These are phyloP conservation scores for Solanum neorickii DNA, from an alignment of 257 asterid species.

Conservation along the genomic window DNA sequence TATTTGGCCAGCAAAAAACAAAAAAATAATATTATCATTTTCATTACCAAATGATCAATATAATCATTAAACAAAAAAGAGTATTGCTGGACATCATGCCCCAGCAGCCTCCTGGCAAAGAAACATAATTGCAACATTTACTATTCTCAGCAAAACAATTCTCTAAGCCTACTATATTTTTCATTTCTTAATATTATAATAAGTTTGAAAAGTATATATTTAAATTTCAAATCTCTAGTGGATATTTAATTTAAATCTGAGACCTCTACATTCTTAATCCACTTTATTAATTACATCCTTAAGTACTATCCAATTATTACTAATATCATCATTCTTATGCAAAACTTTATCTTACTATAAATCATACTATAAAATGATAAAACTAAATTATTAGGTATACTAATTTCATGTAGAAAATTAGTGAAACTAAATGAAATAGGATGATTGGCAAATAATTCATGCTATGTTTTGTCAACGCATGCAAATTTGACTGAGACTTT, in stretches of 20 bases:
- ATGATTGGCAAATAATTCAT: neutral
- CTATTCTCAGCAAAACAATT: neutral
- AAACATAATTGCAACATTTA: neutral
- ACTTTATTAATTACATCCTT: neutral
- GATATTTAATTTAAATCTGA: neutral
- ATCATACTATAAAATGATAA: neutral
- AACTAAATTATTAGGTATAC: neutral
- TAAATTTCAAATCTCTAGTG: neutral
- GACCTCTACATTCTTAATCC: neutral
- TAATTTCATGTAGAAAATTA: neutral
- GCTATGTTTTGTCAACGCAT: neutral
- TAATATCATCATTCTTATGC: neutral
- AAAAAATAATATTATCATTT: too few species aligned
- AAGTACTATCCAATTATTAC: neutral
- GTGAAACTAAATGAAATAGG: neutral
- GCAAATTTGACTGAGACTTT: neutral
- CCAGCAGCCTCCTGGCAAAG: neutral
- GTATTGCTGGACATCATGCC: neutral
- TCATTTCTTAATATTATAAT: neutral
- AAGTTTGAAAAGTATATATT: neutral
- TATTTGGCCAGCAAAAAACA: neutral
- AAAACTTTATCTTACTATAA: neutral
- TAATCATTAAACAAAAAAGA: neutral
- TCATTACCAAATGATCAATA: neutral
- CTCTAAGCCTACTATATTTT: neutral